A percentile compares a stretch with the other conserved stretches of the same genome.
These are phyloP conservation scores for Colletotrichum sp. DNA, from an alignment of 2,329 filamentous ascomycete species.

Conservation along the genomic window DNA sequence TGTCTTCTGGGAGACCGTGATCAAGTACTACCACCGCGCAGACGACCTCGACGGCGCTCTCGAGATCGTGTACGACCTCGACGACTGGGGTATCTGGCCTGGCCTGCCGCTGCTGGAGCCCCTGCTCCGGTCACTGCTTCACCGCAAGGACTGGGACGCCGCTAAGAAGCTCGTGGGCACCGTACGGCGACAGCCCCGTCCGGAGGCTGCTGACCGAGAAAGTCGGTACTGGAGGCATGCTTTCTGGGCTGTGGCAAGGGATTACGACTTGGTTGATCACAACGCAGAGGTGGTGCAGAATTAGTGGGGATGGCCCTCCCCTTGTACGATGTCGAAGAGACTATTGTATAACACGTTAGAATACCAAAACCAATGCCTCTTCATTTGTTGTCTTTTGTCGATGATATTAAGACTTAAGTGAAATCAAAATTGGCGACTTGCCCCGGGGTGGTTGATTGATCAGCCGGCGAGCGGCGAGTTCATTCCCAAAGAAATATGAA, in stretches of 20 bases:
- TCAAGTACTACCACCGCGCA: conserved; percentile 14
- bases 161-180: conserved; percentile 40
- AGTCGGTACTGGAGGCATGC: conserved; percentile 50
- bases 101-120: conserved; percentile 16
- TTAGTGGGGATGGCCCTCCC: neutral
- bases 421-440: neutral
- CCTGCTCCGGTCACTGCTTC: conserved; percentile 16
- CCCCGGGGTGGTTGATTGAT: no score
- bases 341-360: neutral
- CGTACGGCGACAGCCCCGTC: conserved; percentile 9
- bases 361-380: neutral
- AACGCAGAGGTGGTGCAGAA: neutral
- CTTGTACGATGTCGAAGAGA: neutral
- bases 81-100: conserved; percentile 31
- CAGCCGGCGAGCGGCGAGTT: no score
- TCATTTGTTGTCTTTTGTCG: neutral
- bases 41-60: conserved; percentile 19
- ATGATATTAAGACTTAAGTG: neutral
- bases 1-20: conserved; percentile 26
- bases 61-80: conserved; percentile 51
- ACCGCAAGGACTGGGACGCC: conserved; percentile 24
- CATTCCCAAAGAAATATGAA: no score
- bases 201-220: neutral
- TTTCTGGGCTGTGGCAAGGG: conserved; percentile 54
- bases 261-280: conserved; percentile 40